Base-by-base conservation (phyloP, 768 basidiomycete species). In the Grammothele lineata region DNA sequence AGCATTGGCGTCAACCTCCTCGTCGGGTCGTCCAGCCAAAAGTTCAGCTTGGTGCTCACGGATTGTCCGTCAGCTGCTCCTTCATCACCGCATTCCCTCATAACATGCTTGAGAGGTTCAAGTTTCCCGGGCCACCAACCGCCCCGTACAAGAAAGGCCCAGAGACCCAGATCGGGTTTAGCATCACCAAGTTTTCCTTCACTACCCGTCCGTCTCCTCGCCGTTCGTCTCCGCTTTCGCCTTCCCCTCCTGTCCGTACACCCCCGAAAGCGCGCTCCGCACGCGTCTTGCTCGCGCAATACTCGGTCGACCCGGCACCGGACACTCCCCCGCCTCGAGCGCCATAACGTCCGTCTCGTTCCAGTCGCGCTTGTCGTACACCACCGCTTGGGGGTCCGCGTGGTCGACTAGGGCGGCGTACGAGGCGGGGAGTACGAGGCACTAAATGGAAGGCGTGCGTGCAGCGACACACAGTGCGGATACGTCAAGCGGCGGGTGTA, bases 371-470 rank as follows among this genome's bases (percentile, higher is more conserved):
- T 85, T 80, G 30, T 40, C 17, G 19, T 18, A 10, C 21, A 22
- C 18, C 14, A 15, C 22, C 18, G 3, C 36, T 22, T 18, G 23
- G 17, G 36, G 6, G 8, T 7, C 35, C 9, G 35, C 18, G 15
- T 8, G 52, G 15, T 7, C 57, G 2, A 75, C 50, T 14, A 85
- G 56, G 0, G 80, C 65, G 1, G 76, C 85, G 38, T 62, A 68
- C 1, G 85, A 87, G 6, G 80, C 80, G 0, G 83, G 86, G 47
- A 87, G 64, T 7, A 89, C 79, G 35, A 92, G 67, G 5, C 88
- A 77, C 61, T 85, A 80, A 54, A 91, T 69, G 10, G 60, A 54
- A 14, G 70, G 53, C 38, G 76, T 70, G 57, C 26, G 34, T 59
- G 79, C 81, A 4, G 78, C 73, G 35, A 78, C 79, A 50, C 76